phyloP scores from a whole-genome alignment of 2,329 filamentous ascomycete genomes.

The Exophiala bonariae region DNA sequence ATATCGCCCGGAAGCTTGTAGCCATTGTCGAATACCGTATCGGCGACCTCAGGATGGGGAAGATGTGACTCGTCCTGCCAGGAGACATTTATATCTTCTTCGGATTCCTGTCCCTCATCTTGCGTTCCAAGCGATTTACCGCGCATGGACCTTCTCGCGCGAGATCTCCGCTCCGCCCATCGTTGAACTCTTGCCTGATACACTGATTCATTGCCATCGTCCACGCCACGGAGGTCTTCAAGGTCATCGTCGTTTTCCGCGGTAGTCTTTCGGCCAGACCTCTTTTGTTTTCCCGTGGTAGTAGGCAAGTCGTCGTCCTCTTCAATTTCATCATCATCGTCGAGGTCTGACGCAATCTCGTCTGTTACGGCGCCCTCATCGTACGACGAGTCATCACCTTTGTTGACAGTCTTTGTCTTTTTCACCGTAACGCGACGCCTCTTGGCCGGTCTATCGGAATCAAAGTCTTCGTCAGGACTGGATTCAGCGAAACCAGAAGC shows the following conservation, averaged over 20 bases:
- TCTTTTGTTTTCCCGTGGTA: slow-evolving; percentile 22
- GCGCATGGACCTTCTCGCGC: slow-evolving; percentile 51
- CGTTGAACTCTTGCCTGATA: slow-evolving; percentile 73
- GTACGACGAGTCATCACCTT: slow-evolving; percentile 38
- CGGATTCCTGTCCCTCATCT: slow-evolving; percentile 19
- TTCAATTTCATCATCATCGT: slow-evolving; percentile 34
- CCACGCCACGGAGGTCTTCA: slow-evolving; percentile 65
- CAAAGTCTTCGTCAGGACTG: slow-evolving; percentile 23
- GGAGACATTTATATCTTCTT: slow-evolving; percentile 4
- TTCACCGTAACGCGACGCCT: slow-evolving; percentile 36
- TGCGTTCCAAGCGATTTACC: slow-evolving; percentile 44
- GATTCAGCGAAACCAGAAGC: slow-evolving; percentile 47
- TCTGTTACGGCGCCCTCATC: slow-evolving; percentile 24
- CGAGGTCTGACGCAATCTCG: slow-evolving; percentile 24
- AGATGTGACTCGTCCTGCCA: slow-evolving; percentile 72
- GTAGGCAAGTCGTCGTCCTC: slow-evolving; percentile 26
- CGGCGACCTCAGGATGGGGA: slow-evolving; percentile 78
- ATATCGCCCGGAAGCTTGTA: slow-evolving; percentile 89
- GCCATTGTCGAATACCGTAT: slow-evolving; percentile 72
- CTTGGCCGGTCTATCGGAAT: slow-evolving; percentile 31
- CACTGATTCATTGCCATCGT: slow-evolving; percentile 83
- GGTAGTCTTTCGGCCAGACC: slow-evolving; percentile 27
- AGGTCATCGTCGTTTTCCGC: slow-evolving; percentile 39
- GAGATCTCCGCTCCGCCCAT: slow-evolving; percentile 69
- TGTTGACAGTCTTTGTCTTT: slow-evolving; percentile 27